Conservation (phyloP, 805 yeast species). For the Candida jianshihensis region DNA sequence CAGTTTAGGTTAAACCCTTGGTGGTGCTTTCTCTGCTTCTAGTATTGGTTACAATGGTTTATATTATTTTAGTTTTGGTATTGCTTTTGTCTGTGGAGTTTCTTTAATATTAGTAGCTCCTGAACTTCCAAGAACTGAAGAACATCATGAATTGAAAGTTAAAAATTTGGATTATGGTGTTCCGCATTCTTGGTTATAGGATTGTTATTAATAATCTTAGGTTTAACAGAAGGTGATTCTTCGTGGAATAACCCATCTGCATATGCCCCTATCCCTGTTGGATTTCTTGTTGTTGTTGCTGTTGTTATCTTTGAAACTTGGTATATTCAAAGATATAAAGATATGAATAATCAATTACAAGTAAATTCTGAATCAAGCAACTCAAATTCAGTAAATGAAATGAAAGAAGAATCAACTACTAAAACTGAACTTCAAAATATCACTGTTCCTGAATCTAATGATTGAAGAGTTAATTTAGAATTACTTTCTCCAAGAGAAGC, state of each 20-base stretch:
- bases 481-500: constrained; percentile 25
- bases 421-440: neutral
- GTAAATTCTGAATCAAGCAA: too few species aligned
- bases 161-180: too few species aligned
- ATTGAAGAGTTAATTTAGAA: constrained; percentile 11
- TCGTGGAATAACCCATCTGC: constrained; percentile 34
- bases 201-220: constrained; percentile 32
- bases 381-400: constrained; percentile 1
- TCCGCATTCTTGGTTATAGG: constrained; percentile 28
- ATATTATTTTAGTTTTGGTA: constrained; percentile 32
- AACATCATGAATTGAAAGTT: too few species aligned
- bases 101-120: constrained; percentile 24
- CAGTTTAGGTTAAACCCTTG: constrained; percentile 35
- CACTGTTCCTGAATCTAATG: neutral
- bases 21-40: constrained; percentile 37
- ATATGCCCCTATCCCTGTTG: constrained; percentile 35
- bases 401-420: neutral
- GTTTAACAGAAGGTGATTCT: constrained; percentile 39
- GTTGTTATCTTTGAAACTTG: constrained; percentile 27
- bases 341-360: neutral
- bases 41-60: constrained; percentile 33
- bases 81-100: constrained; percentile 15
- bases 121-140: constrained; percentile 23
- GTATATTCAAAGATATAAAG: constrained; percentile 13
- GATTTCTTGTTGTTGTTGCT: constrained; percentile 24